Evolutionary conservation across 148 eudicot species (phyloP).

Genomic region (Mesembryanthemum crystallinum): DNA sequence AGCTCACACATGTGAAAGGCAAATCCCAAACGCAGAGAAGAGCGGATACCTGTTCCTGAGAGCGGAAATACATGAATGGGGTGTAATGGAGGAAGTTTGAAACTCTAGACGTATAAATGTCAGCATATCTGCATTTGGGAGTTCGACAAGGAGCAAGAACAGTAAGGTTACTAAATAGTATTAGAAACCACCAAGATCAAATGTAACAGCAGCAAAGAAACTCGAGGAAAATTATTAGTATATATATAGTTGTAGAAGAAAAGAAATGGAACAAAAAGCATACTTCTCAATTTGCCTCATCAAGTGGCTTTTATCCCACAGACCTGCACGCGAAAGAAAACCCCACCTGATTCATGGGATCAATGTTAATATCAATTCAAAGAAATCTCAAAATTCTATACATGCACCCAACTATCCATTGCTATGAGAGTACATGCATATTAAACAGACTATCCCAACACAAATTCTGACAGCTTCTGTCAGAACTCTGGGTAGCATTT

Average conservation of each 20-base stretch:
- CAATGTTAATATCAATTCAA: constrained; percentile 16
- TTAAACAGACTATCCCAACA: not conserved
- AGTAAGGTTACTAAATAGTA: not conserved
- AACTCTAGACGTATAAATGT: constrained; percentile 94
- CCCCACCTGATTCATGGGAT: constrained; percentile 72
- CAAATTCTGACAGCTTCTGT: no score
- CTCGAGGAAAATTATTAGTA: not conserved
- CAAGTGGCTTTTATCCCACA: constrained; percentile 97
- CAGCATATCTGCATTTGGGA: constrained; percentile 74
- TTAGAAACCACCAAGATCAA: not conserved
- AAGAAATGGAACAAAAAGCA: constrained; percentile 19
- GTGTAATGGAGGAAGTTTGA: constrained; percentile 93
- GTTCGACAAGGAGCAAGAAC: not conserved
- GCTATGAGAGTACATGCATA: not conserved
- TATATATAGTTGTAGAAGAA: not conserved
- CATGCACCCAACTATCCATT: not conserved
- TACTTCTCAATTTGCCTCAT: constrained; percentile 99
- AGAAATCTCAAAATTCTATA: constrained; percentile 3
- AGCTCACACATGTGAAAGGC: not conserved
- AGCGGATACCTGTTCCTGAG: constrained; percentile 82
- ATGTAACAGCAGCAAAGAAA: not conserved
- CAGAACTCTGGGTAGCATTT: not conserved
- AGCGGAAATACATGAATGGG: constrained; percentile 94
- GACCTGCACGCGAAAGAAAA: constrained; percentile 91
- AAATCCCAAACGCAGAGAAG: not conserved